phyloP scores from a whole-genome alignment of 768 basidiomycete genomes.

The Macrolepiota albuminosa region DNA sequence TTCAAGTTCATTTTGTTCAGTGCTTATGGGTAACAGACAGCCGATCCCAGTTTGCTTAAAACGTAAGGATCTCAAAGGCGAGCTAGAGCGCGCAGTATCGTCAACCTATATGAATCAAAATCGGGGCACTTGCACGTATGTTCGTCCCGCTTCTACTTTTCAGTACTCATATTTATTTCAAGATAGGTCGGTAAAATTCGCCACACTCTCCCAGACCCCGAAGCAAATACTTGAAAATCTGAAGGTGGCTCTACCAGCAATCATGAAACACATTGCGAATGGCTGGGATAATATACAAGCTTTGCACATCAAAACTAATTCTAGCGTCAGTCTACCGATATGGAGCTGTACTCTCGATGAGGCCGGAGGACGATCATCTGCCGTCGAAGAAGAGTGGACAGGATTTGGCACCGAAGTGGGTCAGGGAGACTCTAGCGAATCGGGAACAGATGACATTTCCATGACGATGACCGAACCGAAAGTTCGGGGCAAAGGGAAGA shows the following conservation, averaged over 20 bases:
- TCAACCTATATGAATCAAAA: conserved; percentile 97
- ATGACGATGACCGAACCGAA: background rate
- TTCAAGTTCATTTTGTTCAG: background rate
- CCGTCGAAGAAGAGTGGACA: background rate
- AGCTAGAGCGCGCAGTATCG: conserved; percentile 88
- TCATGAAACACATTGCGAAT: conserved; percentile 66
- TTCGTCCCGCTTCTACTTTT: conserved; percentile 14
- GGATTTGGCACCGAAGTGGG: background rate
- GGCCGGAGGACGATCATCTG: conserved; percentile 53
- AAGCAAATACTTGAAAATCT: conserved; percentile 78
- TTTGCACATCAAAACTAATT: conserved; percentile 85
- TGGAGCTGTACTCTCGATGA: conserved; percentile 78
- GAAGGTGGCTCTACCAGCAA: conserved; percentile 66
- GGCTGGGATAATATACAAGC: conserved; percentile 91
- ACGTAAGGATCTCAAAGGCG: conserved; percentile 85
- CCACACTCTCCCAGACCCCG: conserved; percentile 64
- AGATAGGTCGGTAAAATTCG: conserved; percentile 78
- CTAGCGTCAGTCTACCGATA: conserved; percentile 81
- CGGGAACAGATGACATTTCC: background rate
- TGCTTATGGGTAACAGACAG: conserved; percentile 51
- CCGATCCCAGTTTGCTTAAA: conserved; percentile 92
- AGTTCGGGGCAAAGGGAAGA: conserved; percentile 13
- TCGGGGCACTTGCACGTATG: conserved; percentile 88
- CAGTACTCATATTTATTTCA: background rate
- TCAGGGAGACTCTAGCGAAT: background rate